phyloP scores from a whole-genome alignment of 2,329 filamentous ascomycete species.

The Botrytis fabae region DNA sequence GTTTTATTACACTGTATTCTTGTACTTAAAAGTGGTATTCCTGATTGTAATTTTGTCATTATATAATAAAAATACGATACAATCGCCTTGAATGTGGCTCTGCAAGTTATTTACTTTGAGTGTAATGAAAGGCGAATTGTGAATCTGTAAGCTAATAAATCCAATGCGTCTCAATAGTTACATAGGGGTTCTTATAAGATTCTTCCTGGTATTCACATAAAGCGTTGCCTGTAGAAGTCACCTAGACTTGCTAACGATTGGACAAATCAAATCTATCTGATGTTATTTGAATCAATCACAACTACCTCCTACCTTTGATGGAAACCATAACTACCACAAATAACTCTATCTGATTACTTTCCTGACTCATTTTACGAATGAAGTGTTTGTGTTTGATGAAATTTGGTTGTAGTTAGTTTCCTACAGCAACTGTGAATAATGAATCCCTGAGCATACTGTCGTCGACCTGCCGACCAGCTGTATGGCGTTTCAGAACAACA shows the following conservation, averaged over 20 bases:
- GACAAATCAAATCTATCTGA: background rate
- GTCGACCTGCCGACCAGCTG: background rate
- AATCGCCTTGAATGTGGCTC: too few relatives aligned
- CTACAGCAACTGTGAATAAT: background rate
- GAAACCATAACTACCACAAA: background rate
- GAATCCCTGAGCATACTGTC: background rate
- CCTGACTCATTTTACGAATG: background rate
- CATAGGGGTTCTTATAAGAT: background rate
- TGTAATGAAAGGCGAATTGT: background rate
- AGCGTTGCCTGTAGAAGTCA: rapidly evolving
- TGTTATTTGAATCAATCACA: background rate
- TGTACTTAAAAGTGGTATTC: background rate
- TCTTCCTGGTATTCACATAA: background rate
- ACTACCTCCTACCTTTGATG: too few relatives aligned
- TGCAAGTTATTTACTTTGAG: background rate
- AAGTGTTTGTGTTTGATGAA: background rate
- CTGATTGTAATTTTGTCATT: background rate
- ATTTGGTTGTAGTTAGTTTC: background rate
- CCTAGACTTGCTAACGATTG: background rate
- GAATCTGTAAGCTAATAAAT: background rate
- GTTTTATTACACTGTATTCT: background rate
- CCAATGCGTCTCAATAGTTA: rapidly evolving
- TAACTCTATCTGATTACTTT: background rate
- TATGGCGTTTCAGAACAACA: background rate
- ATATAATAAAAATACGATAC: background rate